phyloP scores from a whole-genome alignment of 495 filamentous ascomycete genomes.

The Evernia prunastri region DNA sequence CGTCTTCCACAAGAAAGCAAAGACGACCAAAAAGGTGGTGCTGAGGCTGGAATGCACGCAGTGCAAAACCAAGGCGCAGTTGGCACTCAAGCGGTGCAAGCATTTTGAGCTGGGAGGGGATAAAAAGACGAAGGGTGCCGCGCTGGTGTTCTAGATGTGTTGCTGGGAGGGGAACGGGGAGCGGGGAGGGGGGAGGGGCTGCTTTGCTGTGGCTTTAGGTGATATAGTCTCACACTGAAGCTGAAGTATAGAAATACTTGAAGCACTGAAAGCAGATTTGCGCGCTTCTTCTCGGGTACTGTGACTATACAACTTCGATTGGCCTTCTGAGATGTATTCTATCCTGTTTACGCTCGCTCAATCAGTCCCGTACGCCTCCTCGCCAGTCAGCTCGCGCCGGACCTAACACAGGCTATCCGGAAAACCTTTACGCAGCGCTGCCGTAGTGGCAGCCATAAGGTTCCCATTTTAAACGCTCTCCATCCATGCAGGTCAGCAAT shows the following conservation, averaged over 20 bases:
- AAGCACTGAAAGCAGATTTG: neutral
- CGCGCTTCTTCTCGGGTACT: neutral
- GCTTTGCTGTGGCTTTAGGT: neutral
- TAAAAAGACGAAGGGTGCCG: conserved; percentile 99
- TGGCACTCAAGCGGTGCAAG: conserved; percentile 70
- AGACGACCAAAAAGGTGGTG: conserved; percentile 99
- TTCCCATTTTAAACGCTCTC: too few species aligned
- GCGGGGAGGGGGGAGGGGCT: neutral
- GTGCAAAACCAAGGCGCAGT: conserved; percentile 98
- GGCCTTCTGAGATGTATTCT: neutral
- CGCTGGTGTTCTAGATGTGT: conserved; percentile 83
- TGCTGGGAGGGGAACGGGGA: neutral
- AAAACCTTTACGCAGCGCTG: too few species aligned
- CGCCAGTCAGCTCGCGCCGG: too few species aligned
- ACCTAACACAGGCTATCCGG: too few species aligned
- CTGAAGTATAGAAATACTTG: neutral
- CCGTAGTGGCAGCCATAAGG: too few species aligned
- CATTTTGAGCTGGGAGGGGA: conserved; percentile 54
- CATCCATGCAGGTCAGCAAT: too few species aligned
- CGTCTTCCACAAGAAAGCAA: conserved; percentile 99
- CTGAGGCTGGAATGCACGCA: conserved; percentile 89
- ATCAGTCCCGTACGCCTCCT: neutral
- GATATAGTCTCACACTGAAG: neutral
- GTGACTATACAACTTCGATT: neutral
- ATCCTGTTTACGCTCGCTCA: neutral